phyloP scores from a whole-genome alignment of 768 basidiomycete species.

The Podaxis sp. region DNA sequence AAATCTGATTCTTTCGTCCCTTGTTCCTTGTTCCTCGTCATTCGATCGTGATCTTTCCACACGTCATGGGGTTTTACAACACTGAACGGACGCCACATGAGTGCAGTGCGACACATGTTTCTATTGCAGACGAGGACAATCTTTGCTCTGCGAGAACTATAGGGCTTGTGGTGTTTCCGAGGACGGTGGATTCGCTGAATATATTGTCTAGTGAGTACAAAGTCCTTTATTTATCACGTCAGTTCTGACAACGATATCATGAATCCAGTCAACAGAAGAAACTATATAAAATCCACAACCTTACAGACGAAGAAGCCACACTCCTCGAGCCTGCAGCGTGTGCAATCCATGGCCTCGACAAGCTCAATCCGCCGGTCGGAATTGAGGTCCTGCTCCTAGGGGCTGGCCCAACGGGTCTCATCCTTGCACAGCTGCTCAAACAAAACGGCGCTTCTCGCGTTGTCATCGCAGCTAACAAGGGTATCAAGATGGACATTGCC shows the following conservation, averaged over 20 bases:
- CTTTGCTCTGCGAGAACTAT: slow-evolving; percentile 84
- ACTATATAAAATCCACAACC: slow-evolving; percentile 84
- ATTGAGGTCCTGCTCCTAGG: slow-evolving; percentile 83
- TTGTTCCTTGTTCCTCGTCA: background rate
- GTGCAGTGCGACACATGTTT: slow-evolving; percentile 80
- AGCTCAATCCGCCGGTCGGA: slow-evolving; percentile 79
- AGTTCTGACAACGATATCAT: background rate
- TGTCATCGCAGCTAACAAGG: slow-evolving; percentile 87
- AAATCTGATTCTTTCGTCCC: background rate
- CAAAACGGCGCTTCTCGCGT: slow-evolving; percentile 81
- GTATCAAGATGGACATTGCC: slow-evolving; percentile 88
- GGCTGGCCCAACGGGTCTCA: slow-evolving; percentile 90
- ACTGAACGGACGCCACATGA: background rate
- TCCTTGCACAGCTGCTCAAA: slow-evolving; percentile 85
- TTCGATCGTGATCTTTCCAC: slow-evolving; percentile 4
- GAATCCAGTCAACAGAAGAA: slow-evolving; percentile 52
- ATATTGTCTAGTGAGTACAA: slow-evolving; percentile 71
- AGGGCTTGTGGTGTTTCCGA: slow-evolving; percentile 75
- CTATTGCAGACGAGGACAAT: slow-evolving; percentile 83
- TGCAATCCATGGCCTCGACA: slow-evolving; percentile 90
- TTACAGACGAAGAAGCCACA: slow-evolving; percentile 85
- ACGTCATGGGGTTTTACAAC: slow-evolving; percentile 2
- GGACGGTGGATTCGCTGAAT: slow-evolving; percentile 89
- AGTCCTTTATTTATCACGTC: slow-evolving; percentile 4
- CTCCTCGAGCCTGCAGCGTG: slow-evolving; percentile 90